Conservation (phyloP, 2,329 filamentous ascomycete genomes). For the Pseudocercospora vitis region DNA sequence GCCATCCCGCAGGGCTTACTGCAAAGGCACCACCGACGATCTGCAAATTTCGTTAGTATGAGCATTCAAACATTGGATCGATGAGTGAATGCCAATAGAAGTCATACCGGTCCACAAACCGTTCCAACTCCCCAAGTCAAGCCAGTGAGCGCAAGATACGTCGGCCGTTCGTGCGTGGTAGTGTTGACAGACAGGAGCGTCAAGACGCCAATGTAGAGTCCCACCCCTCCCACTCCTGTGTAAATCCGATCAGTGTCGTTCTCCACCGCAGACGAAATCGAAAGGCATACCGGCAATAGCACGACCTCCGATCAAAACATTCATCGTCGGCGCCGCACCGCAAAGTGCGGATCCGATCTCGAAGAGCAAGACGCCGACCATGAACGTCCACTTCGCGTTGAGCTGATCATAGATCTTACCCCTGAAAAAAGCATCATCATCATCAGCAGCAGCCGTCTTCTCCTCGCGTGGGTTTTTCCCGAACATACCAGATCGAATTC, state of each 20-base stretch:
- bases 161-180: constrained; percentile 12
- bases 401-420: constrained; percentile 33
- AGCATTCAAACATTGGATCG: too few relatives aligned
- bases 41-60: too few relatives aligned
- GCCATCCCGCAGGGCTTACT: constrained; percentile 31
- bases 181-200: constrained; percentile 14
- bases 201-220: constrained; percentile 34
- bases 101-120: too few relatives aligned
- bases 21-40: constrained; percentile 38
- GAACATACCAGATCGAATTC: too few relatives aligned
- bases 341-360: constrained; percentile 35
- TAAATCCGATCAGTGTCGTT: too few relatives aligned
- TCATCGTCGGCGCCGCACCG: constrained; percentile 36
- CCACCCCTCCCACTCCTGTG: constrained; percentile 36
- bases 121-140: too few relatives aligned
- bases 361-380: constrained; percentile 33
- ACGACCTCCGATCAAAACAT: constrained; percentile 36
- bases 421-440: too few relatives aligned
- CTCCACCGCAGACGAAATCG: too few relatives aligned
- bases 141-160: constrained; percentile 12
- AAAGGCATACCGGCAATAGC: constrained; percentile 35
- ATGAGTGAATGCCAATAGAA: too few relatives aligned
- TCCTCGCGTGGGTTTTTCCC: too few relatives aligned
- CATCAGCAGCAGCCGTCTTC: too few relatives aligned
- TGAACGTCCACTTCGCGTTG: constrained; percentile 34